Evolutionary conservation across 2,329 filamentous ascomycete genomes (phyloP), one percentile per base, ranked within the genome.

Genomic region (Exophiala phaeomuriformis): DNA sequence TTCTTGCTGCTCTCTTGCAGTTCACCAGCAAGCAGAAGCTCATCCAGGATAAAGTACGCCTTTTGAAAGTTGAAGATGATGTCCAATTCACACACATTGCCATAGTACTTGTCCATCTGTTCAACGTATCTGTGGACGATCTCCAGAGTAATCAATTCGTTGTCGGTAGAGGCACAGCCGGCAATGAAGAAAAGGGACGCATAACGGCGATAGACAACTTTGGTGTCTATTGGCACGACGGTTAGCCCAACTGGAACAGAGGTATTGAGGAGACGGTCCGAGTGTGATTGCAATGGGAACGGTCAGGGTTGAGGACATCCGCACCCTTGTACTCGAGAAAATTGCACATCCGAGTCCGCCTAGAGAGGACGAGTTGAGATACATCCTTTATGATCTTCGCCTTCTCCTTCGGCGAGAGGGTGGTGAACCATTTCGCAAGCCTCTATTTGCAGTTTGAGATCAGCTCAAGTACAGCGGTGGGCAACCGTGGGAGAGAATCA

Each of bases 41-140:
- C 93, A 69, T 98, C 93, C 44, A 98, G 82, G 64, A 98, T 98
- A 73, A 97, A 98, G 73, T 98, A 98, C 56, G 93, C 93, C 73
- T 98, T 98, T 65, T 95, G 95, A 72, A 98, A 98, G 70, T 95
- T 97, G 81, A 98, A 98, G 71, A 98, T 98, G 73, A 97, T 96
- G 71, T 97, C 90, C 61, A 98, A 82, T 76, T 98, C 93, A 83
- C 93, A 98, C 56, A 98, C 93, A 71, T 98, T 98, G 72, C 93
- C 93, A 72, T 97, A 98, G 77, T 98, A 98, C 72, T 98, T 98
- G 79, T 98, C 93, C 93, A 98, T 98, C 75, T 98, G 93, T 73
- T 98, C 93, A 68, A 98, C 93, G 71, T 98, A 98, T 73, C 93
- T 89, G 72, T 98, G 93, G 66, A 98, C 94, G 68, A 98, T 90